Conservation (phyloP, 2,329 filamentous ascomycete genomes). For the Alternaria atra region DNA sequence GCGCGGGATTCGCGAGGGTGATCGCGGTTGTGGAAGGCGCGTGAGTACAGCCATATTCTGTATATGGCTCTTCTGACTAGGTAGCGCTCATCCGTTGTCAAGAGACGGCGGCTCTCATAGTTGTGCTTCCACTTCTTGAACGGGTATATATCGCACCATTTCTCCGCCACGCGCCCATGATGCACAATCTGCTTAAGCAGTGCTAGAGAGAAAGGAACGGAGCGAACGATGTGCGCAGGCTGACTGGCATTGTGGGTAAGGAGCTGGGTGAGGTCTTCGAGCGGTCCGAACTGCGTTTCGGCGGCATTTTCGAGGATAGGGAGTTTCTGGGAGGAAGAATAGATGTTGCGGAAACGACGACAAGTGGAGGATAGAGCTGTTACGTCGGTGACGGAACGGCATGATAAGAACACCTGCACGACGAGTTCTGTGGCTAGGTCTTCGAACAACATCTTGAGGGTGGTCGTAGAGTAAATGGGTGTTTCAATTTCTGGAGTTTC, state of each 20-base stretch:
- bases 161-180: conserved; percentile 63
- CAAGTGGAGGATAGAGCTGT: conserved; percentile 64
- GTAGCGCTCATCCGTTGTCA: conserved; percentile 61
- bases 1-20: conserved; percentile 62
- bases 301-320: conserved; percentile 63
- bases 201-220: conserved; percentile 63
- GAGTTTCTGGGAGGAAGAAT: conserved; percentile 63
- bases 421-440: conserved; percentile 67
- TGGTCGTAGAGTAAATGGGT: background rate
- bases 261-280: conserved; percentile 67
- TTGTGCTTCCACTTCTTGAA: conserved; percentile 70
- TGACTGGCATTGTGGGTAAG: conserved; percentile 69
- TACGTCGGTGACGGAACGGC: conserved; percentile 62
- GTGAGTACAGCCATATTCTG: conserved; percentile 67
- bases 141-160: conserved; percentile 69
- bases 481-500: background rate
- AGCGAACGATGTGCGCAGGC: conserved; percentile 63
- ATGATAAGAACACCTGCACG: conserved; percentile 64
- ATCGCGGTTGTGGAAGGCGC: conserved; percentile 64
- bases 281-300: conserved; percentile 66
- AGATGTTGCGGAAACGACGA: conserved; percentile 63
- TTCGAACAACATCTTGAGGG: conserved; percentile 62
- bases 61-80: conserved; percentile 66
- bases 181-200: conserved; percentile 65
- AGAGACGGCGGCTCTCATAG: conserved; percentile 63